These are phyloP conservation scores for Chrysoporthe austroafricana DNA, from an alignment of 2,329 filamentous ascomycete species.

Conservation along the genomic window DNA sequence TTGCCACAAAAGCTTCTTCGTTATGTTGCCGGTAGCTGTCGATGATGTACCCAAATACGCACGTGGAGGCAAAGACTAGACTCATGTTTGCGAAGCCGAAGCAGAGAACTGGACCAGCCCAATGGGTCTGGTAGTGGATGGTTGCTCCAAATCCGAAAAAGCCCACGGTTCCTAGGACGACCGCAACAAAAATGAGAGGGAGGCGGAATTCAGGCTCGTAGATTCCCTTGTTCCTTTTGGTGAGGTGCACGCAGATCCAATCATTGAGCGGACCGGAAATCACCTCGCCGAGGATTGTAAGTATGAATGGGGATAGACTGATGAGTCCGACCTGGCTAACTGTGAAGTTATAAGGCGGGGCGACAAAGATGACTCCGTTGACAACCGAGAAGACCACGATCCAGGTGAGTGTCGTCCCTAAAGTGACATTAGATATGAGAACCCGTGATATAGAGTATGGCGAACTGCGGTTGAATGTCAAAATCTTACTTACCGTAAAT, in stretches of 20 bases:
- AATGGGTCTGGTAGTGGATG: constrained; percentile 50
- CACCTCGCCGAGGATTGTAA: constrained; percentile 50
- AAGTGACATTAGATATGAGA: constrained; percentile 2
- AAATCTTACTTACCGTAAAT: constrained; percentile 49
- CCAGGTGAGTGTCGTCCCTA: constrained; percentile 36
- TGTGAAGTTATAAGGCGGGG: constrained; percentile 55
- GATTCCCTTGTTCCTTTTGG: constrained; percentile 53
- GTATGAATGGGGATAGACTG: constrained; percentile 53
- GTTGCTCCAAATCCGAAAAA: constrained; percentile 54
- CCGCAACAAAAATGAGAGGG: constrained; percentile 45
- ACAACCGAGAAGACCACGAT: constrained; percentile 50
- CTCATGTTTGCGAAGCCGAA: constrained; percentile 54
- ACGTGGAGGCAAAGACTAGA: constrained; percentile 50
- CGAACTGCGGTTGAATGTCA: constrained; percentile 36
- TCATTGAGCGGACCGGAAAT: constrained; percentile 51
- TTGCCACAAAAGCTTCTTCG: constrained; percentile 55
- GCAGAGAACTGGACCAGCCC: constrained; percentile 51
- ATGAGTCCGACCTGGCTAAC: constrained; percentile 54
- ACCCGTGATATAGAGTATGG: not conserved
- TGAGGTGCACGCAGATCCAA: constrained; percentile 48
- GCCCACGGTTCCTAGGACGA: constrained; percentile 46
- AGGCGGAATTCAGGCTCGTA: constrained; percentile 59
- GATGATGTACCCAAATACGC: constrained; percentile 55
- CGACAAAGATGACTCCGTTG: constrained; percentile 53
- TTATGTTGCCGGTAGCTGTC: constrained; percentile 51